A percentile compares a stretch with the other conserved stretches of the same genome.
Conservation (phyloP, 164 flowering plant genomes). For the Tetrastigma voinierianum region DNA sequence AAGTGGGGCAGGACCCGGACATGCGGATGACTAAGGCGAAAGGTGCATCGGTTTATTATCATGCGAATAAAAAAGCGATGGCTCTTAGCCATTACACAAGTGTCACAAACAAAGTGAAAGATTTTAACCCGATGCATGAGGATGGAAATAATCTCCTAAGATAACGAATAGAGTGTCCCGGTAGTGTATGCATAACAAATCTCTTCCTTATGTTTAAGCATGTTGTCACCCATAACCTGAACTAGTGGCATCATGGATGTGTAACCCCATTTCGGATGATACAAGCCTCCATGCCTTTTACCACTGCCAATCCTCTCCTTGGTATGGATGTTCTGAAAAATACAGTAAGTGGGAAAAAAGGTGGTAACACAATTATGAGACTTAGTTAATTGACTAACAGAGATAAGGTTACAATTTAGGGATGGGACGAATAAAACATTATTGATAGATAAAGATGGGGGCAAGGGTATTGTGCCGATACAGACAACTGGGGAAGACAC, state of each 20-base stretch:
- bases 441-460: background rate
- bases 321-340: slow-evolving; percentile 11
- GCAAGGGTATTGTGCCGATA: slow-evolving; percentile 3
- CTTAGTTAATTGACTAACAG: slow-evolving; percentile 9
- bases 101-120: too few relatives aligned
- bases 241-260: background rate
- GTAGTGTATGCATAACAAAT: slow-evolving; percentile 14
- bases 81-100: too few relatives aligned
- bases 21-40: too few relatives aligned
- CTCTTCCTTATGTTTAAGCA: background rate
- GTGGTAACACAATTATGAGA: slow-evolving; percentile 9
- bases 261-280: background rate
- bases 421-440: background rate
- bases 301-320: slow-evolving; percentile 16
- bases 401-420: slow-evolving; percentile 8
- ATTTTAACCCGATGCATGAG: background rate
- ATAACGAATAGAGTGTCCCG: slow-evolving; percentile 8
- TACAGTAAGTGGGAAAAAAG: background rate
- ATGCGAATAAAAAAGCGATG: too few relatives aligned
- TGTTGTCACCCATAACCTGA: background rate
- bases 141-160: slow-evolving; percentile 11
- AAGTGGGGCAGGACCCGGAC: background rate
- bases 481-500: slow-evolving; percentile 8
- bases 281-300: slow-evolving; percentile 6
- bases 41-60: too few relatives aligned